Base-by-base conservation (phyloP, 2,329 filamentous ascomycete genomes). In the Aspergillus ibericus region DNA sequence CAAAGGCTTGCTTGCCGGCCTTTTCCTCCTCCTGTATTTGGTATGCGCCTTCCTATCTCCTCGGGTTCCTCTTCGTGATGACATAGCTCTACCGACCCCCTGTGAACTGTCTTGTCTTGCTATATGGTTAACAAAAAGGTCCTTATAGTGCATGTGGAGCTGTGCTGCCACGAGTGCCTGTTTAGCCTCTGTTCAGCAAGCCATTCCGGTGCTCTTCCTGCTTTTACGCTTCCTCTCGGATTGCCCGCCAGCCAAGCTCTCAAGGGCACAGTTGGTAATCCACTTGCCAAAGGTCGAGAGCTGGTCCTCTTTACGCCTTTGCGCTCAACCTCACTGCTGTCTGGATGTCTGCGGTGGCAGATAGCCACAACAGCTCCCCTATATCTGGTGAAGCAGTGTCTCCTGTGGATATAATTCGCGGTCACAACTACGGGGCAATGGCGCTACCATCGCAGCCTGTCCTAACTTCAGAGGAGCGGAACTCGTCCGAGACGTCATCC, bases 351-450 rank as follows among this genome's bases (percentile, higher is more conserved):
- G 59, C 57, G 36, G 66, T 64, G 25, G 58, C 62, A 49, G 63
- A 70, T 29, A 71, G 65, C 46, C 60, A 60, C 40, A 63, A 69
- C 40, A 61, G 63, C 56, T 71, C 68, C 47, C 68, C 71, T 60
- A 68, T 66, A 57, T 71, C 67, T 22, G 70, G 71, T 59, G 65
- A 73, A 55, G 73, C 74, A 36, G 73, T 75, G 36, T 72, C 74
- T n/a, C 75, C 77, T 22, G 58, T 70, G 34, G 76, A 78, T 64
- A 66, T 78, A 40, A 70, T 75, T 44, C 64, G 68, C 53, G 67
- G 66, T 53, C 70, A 67, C 42, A 73, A 67, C 62, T 65, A 67
- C 66, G 68, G 62, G 61, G 65, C 61, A 69, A 73, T 70, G 68
- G 65, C 60, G 42, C 65, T 59, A 58, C 61, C 59, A 60, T 66